These are phyloP conservation scores for Bullera alba DNA, from an alignment of 768 basidiomycete genomes.

Conservation along the genomic window DNA sequence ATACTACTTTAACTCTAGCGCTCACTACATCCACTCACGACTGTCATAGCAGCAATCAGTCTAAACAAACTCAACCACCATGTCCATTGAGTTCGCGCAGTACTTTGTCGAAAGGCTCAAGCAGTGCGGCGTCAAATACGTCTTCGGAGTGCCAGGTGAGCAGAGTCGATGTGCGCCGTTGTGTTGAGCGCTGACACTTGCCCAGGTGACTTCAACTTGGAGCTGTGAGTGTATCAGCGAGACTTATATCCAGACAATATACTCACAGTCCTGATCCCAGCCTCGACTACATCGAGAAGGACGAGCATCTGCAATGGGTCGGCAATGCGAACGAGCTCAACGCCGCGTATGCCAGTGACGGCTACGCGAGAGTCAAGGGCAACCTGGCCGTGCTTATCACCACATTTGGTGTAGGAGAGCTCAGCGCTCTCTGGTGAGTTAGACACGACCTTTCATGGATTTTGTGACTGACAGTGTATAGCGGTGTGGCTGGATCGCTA, in stretches of 20 bases:
- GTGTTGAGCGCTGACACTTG: background rate
- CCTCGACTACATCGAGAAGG: slow-evolving; percentile 72
- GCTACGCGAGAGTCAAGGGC: slow-evolving; percentile 81
- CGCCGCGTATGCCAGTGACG: slow-evolving; percentile 77
- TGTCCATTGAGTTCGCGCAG: slow-evolving; percentile 33
- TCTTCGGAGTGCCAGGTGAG: slow-evolving; percentile 17
- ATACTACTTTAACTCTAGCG: too few relatives aligned
- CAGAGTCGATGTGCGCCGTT: too few relatives aligned
- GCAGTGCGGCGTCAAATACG: slow-evolving; percentile 49
- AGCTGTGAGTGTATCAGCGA: slow-evolving; percentile 1
- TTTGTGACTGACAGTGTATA: slow-evolving; percentile 58
- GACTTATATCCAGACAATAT: background rate
- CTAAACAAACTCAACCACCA: slow-evolving; percentile 7
- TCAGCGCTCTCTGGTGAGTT: slow-evolving; percentile 59
- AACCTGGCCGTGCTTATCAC: slow-evolving; percentile 52
- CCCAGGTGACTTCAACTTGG: slow-evolving; percentile 31
- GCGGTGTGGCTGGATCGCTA: slow-evolving; percentile 56
- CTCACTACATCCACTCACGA: too few relatives aligned
- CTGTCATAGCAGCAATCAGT: too few relatives aligned
- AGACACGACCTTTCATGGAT: slow-evolving; percentile 55
- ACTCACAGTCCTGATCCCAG: background rate
- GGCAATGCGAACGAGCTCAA: slow-evolving; percentile 55
- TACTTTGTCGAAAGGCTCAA: slow-evolving; percentile 45
- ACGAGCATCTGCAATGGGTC: slow-evolving; percentile 71
- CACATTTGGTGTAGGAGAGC: slow-evolving; percentile 88